Evolutionary conservation across 495 filamentous ascomycete genomes (phyloP), one percentile per base, ranked within the genome.

Genomic region (Staphylotrichum tortipilum): DNA sequence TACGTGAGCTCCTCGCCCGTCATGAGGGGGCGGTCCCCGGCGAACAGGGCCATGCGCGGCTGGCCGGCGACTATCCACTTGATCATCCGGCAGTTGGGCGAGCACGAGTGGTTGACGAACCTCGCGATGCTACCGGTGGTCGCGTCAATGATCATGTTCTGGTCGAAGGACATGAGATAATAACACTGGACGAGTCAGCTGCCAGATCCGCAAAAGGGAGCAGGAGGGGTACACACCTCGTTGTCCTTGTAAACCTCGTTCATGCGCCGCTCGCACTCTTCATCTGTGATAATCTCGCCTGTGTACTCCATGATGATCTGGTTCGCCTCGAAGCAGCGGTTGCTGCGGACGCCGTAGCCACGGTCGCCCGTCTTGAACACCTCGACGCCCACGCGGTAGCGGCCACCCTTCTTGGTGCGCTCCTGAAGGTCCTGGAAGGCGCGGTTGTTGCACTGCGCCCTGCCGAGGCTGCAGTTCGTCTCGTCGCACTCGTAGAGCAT

Each of bases 241-340:
- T 94, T 90, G 58, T 95, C 79, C 63, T 90, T 89, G 69, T 98
- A 98, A 31, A 83, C 77, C 47, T 88, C 81, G 47, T 85, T 85
- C 91, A 97, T 95, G 31, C 92, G 81, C 44, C 83, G 79, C 57
- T 98, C 89, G 59, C 89, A 92, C 64, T 97, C 94, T 30, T 83
- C 81, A 56, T 91, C 86, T 0, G 89, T 94, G 60, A 98, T 91
- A 49, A 98, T 95, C 68, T 98, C 92, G 31, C 92, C 92, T 7
- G 88, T 88, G 62, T 98, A 98, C 62, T 98, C 92, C 67, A 96
- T 88, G 59, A 98, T 95, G 64, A 98, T 94, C 70, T 97, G 89
- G 58, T 89, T 82, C 0, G 90, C 78, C 33, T 85, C 78, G 58
- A 95, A 98, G 47, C 80, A 83, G 34, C 92, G 83, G 63, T 91